Base-by-base conservation (phyloP, 164 flowering plant genomes). In the Vitis rupestris region DNA sequence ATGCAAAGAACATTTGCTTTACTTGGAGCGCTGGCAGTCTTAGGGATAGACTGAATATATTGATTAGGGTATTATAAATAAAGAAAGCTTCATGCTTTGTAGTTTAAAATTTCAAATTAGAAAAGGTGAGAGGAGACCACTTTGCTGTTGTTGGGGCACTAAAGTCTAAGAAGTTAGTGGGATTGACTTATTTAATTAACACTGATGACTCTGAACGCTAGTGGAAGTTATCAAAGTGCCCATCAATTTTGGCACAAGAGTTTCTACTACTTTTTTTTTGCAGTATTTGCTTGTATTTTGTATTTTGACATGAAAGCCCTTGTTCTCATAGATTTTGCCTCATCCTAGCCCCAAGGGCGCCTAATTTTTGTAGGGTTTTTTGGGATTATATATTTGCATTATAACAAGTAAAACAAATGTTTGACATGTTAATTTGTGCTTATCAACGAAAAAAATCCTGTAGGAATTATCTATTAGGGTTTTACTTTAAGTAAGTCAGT, bases 111-210 rank as follows among this genome's bases (percentile, higher is more conserved):
- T 81, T 72, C 64, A 76, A 73, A 10, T 16, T 58, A 58, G 65
- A 52, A 87, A 86, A 85, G 83, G 76, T 56, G 71, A 79, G 44
- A 64, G 52, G 68, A 76, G 79, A 78, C 78, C 84, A 80, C 87
- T 86, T 88, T 81, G 60, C 84, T 82, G 14, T 78, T 77, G 82
- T 80, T 75, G 80, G 87, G 78, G 82, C 90, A 79, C 82, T 79
- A 84, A 65, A 80, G 86, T 84, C 84, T 75, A 69, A 48, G 59
- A 52, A 73, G 80, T 78, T 76, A 76, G 85, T 81, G 82, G 85
- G 66, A 49, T 72, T 74, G n/a, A 14, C 59, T 54, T 64, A 65
- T 70, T 56, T 64, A 64, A 47, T 30, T 11, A 55, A 62, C 55
- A 70, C 9, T 15, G 11, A 6, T 16, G 52, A 68, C 19, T 49